Percentiles rank a stretch among this genome's conserved stretches.
Evolutionary conservation across 2,329 filamentous ascomycete species (phyloP).

Genomic region (Aurifilum marmelostoma): DNA sequence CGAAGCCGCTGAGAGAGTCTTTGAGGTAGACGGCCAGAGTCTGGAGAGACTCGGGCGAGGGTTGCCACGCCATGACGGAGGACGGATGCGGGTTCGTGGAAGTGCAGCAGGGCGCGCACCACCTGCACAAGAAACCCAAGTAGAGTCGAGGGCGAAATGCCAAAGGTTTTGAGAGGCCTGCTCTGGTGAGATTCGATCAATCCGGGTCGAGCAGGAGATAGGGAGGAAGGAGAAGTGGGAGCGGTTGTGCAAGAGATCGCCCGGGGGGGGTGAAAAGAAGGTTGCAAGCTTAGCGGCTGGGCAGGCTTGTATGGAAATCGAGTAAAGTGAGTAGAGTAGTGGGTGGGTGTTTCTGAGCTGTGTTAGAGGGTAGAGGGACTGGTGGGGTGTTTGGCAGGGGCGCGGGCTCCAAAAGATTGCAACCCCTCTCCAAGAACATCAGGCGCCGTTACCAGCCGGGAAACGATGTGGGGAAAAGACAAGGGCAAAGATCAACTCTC

Average conservation of each 20-base stretch:
- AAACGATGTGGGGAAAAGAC: not conserved
- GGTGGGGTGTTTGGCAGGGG: conserved; percentile 13
- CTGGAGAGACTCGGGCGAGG: conserved; percentile 80
- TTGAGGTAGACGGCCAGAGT: conserved; percentile 88
- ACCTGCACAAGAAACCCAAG: conserved; percentile 24
- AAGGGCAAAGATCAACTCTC: not conserved
- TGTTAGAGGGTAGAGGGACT: conserved; percentile 15
- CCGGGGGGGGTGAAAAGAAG: not conserved
- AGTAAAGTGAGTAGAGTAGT: not conserved
- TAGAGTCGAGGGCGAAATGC: not conserved
- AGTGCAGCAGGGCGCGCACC: conserved; percentile 26
- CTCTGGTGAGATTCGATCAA: not conserved
- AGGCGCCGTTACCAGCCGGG: conserved; percentile 3
- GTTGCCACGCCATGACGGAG: conserved; percentile 84
- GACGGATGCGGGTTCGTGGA: conserved; percentile 10
- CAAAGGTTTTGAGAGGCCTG: not conserved
- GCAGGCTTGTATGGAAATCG: conserved; percentile 5
- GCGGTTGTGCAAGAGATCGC: conserved; percentile 2
- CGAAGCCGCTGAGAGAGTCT: conserved; percentile 86
- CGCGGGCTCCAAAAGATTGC: conserved; percentile 16
- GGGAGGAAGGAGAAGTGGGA: not conserved
- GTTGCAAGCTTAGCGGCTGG: conserved; percentile 13
- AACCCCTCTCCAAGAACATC: conserved; percentile 10
- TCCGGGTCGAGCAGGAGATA: not conserved
- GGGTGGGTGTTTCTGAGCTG: conserved; percentile 11